Base-by-base conservation (phyloP, 208 protist genomes). In the Leishmania guyanensis region DNA sequence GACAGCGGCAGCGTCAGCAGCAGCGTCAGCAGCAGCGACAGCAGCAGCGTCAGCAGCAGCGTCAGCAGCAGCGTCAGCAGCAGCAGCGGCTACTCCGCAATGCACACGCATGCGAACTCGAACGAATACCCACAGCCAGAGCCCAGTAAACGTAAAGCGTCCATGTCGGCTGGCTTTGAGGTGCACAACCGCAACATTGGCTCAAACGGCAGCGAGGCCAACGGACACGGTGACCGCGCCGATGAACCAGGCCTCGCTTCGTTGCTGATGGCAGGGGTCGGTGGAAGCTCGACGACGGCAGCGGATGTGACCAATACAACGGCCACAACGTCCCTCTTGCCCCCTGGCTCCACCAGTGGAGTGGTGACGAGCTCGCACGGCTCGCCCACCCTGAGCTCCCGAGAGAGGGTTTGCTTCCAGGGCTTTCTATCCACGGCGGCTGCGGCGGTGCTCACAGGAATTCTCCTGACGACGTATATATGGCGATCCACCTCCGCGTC, bases 351-450 rank as follows among this genome's bases (percentile, higher is more conserved):
- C 48, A n/a, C 5, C 9, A 39, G 3, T 22, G 48, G 48, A 33
- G 12, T 39, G 48, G 74, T 12, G 12, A 6, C 56, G 1, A 56
- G 8, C 26, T 36, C 73, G 1, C 14, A 17, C 46, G 36, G 43
- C 9, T 64, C 76, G 5, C 69, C 81, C 48, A 73, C 80, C 58
- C 60, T 77, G 69, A 48, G 58, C 39, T 6, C 77, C 12, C 82
- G 78, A 26, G 85, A 88, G 5, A 48, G 71, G 8, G 36, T 70
- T 0, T 84, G 81, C 53, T 84, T 82, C 17, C 79, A 43, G 16
- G 51, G 78, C n/a, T 68, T 87, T 43, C n/a, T 80, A 9, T 29
- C 75, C 48, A 36, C 46, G 2, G 53, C 56, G 9, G 51, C 14
- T 3, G 60, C 64, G 53, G 48, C 43, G 9, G 54, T 58, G 5